phyloP scores from a whole-genome alignment of 1,284 basidiomycete species.

The Psilocybe mexicana region DNA sequence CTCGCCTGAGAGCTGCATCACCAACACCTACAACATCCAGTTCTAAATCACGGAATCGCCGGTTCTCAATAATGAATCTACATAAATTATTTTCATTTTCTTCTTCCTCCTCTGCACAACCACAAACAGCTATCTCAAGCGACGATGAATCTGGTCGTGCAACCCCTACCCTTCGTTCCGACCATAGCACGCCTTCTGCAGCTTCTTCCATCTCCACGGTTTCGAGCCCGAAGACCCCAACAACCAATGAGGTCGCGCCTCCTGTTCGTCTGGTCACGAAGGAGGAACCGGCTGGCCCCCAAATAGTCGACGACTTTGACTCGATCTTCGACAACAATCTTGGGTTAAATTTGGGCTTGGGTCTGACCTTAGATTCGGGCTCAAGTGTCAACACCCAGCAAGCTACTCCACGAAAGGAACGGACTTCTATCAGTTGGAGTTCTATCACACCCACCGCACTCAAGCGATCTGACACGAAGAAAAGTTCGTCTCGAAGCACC shows the following conservation, averaged over 20 bases:
- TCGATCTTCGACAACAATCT: conserved; percentile 21
- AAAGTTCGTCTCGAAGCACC: background rate
- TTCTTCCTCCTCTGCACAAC: conserved; percentile 30
- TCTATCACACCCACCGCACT: background rate
- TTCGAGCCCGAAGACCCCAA: conserved; percentile 31
- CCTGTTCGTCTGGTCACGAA: conserved; percentile 21
- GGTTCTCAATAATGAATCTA: conserved; percentile 40
- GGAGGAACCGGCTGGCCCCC: conserved; percentile 14
- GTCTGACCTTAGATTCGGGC: conserved; percentile 15
- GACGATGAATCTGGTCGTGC: conserved; percentile 23
- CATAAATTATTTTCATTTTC: conserved; percentile 40
- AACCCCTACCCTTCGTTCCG: conserved; percentile 23
- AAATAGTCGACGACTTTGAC: conserved; percentile 20
- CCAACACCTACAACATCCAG: conserved; percentile 32
- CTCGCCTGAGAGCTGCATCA: conserved; percentile 32
- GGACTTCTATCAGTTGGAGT: background rate
- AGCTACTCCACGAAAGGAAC: conserved; percentile 4
- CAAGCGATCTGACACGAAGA: background rate
- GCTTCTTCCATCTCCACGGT: conserved; percentile 23
- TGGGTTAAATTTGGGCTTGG: conserved; percentile 22
- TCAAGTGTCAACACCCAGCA: background rate
- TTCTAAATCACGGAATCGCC: conserved; percentile 29
- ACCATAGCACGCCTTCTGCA: conserved; percentile 24
- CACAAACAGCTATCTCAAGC: conserved; percentile 4
- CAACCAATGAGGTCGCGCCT: conserved; percentile 25